These are phyloP conservation scores for Monosporascus cannonballus DNA, from an alignment of 2,329 filamentous ascomycete species.

Conservation along the genomic window DNA sequence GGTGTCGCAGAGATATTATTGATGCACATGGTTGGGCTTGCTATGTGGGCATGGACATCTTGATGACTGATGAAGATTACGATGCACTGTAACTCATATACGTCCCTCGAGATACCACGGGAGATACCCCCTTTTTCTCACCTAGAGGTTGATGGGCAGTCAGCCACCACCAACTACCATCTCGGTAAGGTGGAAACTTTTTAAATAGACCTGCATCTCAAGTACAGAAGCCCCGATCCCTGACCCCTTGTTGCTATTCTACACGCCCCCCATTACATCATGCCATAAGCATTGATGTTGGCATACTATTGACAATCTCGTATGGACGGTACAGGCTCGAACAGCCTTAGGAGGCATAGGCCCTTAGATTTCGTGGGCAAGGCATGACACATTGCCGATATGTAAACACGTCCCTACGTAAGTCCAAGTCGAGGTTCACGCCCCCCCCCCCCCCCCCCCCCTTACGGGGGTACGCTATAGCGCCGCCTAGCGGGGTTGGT, in stretches of 20 bases:
- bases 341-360: too few relatives aligned
- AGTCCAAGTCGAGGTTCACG: too few relatives aligned
- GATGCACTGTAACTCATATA: slow-evolving; percentile 18
- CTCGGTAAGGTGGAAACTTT: background rate
- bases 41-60: background rate
- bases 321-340: too few relatives aligned
- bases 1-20: background rate
- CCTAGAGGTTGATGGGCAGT: slow-evolving; percentile 23
- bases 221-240: background rate
- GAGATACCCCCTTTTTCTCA: background rate
- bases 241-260: background rate
- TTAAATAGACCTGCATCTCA: background rate
- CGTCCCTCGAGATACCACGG: slow-evolving; percentile 19
- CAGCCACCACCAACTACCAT: slow-evolving; percentile 1
- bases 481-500: too few relatives aligned
- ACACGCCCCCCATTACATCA: background rate
- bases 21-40: background rate
- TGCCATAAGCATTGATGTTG: too few relatives aligned
- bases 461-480: too few relatives aligned
- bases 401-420: too few relatives aligned
- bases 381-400: too few relatives aligned
- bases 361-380: too few relatives aligned
- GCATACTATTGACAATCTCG: too few relatives aligned
- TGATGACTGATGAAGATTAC: slow-evolving; percentile 24
- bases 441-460: too few relatives aligned